Base-by-base conservation (phyloP, 2,329 filamentous ascomycete species). In the Pseudogymnoascus sp. region DNA sequence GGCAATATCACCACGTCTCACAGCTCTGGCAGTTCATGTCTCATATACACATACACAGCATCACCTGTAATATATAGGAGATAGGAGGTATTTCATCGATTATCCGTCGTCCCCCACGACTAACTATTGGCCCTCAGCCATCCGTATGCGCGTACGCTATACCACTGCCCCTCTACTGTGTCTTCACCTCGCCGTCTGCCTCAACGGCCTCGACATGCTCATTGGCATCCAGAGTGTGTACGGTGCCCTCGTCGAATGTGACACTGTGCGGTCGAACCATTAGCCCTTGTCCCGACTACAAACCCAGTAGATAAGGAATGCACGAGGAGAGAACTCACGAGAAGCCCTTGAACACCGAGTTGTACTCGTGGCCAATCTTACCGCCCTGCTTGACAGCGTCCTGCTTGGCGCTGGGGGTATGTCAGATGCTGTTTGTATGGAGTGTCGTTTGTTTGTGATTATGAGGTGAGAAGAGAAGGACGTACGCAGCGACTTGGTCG, bases 311-410 rank as follows among this genome's bases (percentile, higher is more conserved):
- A 31, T 28, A 53, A 11, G 26, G 7, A 53, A 31, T 31, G 26
- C 15, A 28, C 11, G 64, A n/a, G 23, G 64, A 26, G 35, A 26
- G 35, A 57, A 81, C 90, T 70, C 86, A 97, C 93, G 90, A 87
- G 80, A 97, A 97, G 64, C 89, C 93, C 80, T 93, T 96, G 83
- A 96, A 92, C 71, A 96, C 78, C 66, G 79, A 87, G 47, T 53
- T 53, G 81, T 91, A 96, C 75, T 95, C 90, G 70, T 95, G 87
- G 63, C 79, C 85, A 78, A 97, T 95, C 76, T 85, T 86, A 74
- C 92, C 93, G 73, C 93, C 93, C 74, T 93, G 85, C 44, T 88
- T 83, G 65, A 75, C 78, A 70, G 87, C 89, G 65, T 87, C 79
- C 75, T 93, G 79, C 86, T 96, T 96, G 66, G 89, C 88, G 62